These are phyloP conservation scores for Aegilops tauschii DNA, from an alignment of 176 grass and related monocot genomes.

Conservation along the genomic window DNA sequence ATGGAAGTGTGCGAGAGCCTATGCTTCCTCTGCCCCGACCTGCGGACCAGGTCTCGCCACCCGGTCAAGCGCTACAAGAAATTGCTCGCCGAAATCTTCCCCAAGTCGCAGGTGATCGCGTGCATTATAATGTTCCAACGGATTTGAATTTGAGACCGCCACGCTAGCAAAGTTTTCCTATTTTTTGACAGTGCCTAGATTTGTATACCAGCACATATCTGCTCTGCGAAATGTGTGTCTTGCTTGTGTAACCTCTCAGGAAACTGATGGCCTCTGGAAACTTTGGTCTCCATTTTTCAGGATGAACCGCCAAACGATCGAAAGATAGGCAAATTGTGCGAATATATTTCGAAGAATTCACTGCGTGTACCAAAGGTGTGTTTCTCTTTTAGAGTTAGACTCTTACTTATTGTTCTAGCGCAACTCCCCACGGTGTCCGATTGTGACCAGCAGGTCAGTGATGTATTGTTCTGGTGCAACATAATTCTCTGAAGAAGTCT, in stretches of 20 bases:
- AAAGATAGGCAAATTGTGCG: slow-evolving; percentile 90
- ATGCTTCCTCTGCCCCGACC: slow-evolving; percentile 75
- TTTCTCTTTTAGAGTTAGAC: neutral
- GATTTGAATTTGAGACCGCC: neutral
- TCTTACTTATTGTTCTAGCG: neutral
- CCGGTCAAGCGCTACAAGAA: slow-evolving; percentile 93
- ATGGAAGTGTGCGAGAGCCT: slow-evolving; percentile 76
- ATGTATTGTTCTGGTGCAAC: neutral
- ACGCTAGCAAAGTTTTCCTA: neutral
- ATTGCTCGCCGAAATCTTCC: slow-evolving; percentile 80
- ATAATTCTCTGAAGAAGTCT: neutral
- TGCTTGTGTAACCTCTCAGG: neutral
- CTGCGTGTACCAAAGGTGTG: slow-evolving; percentile 88
- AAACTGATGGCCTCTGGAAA: neutral
- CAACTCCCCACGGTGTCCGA: neutral
- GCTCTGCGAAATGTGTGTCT: neutral
- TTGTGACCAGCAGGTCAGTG: neutral
- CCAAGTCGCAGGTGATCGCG: slow-evolving; percentile 54
- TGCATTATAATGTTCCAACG: neutral
- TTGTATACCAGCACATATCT: neutral
- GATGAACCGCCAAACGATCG: slow-evolving; percentile 91
- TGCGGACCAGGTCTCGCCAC: slow-evolving; percentile 75
- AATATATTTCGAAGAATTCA: slow-evolving; percentile 91
- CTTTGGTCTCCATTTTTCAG: slow-evolving; percentile 38
- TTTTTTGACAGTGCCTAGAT: neutral